Base-by-base conservation (phyloP, 176 grass and related monocot genomes). In the Aegilops umbellulata region DNA sequence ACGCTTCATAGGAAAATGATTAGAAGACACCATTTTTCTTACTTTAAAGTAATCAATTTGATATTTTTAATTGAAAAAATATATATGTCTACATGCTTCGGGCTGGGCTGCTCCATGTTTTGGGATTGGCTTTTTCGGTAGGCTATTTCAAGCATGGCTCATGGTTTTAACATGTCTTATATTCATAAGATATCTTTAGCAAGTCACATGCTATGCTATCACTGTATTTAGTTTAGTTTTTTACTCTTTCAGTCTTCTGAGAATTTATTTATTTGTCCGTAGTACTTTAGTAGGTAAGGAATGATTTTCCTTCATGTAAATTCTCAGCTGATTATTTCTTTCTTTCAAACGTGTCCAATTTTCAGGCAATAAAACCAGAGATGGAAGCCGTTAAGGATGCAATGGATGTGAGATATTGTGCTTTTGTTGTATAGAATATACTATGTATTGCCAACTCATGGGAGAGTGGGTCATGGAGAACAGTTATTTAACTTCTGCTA, bases 321-420 rank as follows among this genome's bases (percentile, higher is more conserved):
- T 69, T 85, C 32, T 76, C 14, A 58, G 35, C 86, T 76, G 30
- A 65, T 72, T 79, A 4, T 47, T 65, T 79, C 6, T 17, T 80
- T 86, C 22, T 83, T 70, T 82, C 16, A 65, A 79, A 73, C 74
- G 64, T 87, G 17, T 86, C 20, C 62, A 38, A 24, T 76, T 79
- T 91, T 42, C 87, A 99, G 97, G 75, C 24, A 82, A 62, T 99
- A 93, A 87, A 35, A 44, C 90, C 97, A 67, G 94, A 99, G 79
- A 74, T 99, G 78, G 90, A 99, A 63, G 76, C 86, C 68, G 86
- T 99, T 20, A 92, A 94, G 65, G 78, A 84, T 6, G 38, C 88
- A 73, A 92, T 83, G 66, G 69, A 94, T 94, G 97, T 96, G 90
- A 79, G 90, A 38, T 79, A 77, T 58, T 86, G 44, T 62, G 77